phyloP scores from a whole-genome alignment of 2,329 filamentous ascomycete species.

The Xylariaceae sp. region DNA sequence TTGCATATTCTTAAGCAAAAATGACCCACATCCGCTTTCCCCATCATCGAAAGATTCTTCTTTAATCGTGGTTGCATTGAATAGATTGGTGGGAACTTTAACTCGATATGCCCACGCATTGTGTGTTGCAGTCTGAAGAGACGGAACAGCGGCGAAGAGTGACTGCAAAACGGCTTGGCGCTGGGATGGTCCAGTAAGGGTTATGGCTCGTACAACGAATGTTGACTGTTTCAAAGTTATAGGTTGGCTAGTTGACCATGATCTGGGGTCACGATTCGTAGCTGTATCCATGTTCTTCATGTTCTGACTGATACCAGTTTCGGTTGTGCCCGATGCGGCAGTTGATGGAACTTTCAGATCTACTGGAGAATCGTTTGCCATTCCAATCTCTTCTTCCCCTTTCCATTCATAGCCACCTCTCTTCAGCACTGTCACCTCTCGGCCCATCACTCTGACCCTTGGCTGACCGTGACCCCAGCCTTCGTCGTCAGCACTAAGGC shows the following conservation, averaged over 20 bases:
- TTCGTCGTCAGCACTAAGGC: constrained; percentile 69
- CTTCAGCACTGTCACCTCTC: constrained; percentile 77
- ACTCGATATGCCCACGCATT: constrained; percentile 62
- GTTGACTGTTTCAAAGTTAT: constrained; percentile 60
- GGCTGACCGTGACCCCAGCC: constrained; percentile 80
- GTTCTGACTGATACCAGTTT: constrained; percentile 27
- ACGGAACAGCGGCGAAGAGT: constrained; percentile 55
- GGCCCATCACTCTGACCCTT: constrained; percentile 71
- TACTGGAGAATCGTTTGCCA: constrained; percentile 18
- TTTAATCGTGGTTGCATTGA: constrained; percentile 46
- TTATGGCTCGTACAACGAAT: constrained; percentile 61
- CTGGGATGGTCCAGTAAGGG: constrained; percentile 47
- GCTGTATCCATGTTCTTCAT: constrained; percentile 25
- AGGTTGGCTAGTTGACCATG: constrained; percentile 59
- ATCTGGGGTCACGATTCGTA: constrained; percentile 32
- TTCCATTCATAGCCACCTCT: constrained; percentile 74
- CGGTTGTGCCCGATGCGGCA: too few species aligned
- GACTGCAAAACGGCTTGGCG: constrained; percentile 52
- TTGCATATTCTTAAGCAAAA: constrained; percentile 60
- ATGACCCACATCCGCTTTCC: constrained; percentile 63
- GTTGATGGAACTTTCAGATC: constrained; percentile 23
- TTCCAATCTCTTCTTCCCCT: constrained; percentile 45
- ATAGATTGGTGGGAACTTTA: constrained; percentile 41
- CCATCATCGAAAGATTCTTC: constrained; percentile 66
- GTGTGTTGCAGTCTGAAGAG: constrained; percentile 61